Evolutionary conservation across 768 basidiomycete genomes (phyloP).

Genomic region (Tulasnella calospora): DNA sequence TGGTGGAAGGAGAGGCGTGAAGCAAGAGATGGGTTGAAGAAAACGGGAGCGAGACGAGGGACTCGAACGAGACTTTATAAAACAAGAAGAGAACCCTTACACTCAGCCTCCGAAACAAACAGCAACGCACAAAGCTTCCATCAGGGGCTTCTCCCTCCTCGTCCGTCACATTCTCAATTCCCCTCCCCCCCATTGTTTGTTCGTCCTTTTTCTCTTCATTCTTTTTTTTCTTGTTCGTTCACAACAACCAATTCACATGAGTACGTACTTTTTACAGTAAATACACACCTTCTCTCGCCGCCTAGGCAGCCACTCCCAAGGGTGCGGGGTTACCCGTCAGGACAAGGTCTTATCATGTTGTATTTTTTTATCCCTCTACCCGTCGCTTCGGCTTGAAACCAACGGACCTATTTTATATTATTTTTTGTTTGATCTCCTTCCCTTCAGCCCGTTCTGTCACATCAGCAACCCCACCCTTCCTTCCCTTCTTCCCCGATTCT

Average conservation of each 20-base stretch:
- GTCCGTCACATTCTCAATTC: slow-evolving; percentile 4
- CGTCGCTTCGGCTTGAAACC: not conserved
- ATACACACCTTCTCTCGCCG: not conserved
- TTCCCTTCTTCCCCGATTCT: slow-evolving; percentile 37
- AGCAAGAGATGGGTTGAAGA: slow-evolving; percentile 52
- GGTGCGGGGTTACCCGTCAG: not conserved
- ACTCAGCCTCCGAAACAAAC: slow-evolving; percentile 30
- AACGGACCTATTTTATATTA: not conserved
- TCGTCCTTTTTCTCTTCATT: slow-evolving; percentile 36
- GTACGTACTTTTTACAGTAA: not conserved
- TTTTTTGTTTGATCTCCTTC: slow-evolving; percentile 15
- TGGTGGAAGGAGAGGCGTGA: slow-evolving; percentile 24
- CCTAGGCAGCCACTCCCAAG: not conserved
- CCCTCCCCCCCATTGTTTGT: not conserved
- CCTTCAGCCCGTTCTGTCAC: slow-evolving; percentile 29
- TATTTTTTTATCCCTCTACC: not conserved
- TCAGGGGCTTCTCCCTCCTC: slow-evolving; percentile 2
- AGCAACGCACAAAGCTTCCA: slow-evolving; percentile 8
- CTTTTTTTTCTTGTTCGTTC: slow-evolving; percentile 31
- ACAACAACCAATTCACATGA: not conserved
- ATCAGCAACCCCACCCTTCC: slow-evolving; percentile 34
- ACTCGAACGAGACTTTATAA: slow-evolving; percentile 18
- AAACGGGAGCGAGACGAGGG: slow-evolving; percentile 36
- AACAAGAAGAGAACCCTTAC: slow-evolving; percentile 5
- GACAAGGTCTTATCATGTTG: not conserved